phyloP scores from a whole-genome alignment of 768 basidiomycete species.

The Hericium coralloides region DNA sequence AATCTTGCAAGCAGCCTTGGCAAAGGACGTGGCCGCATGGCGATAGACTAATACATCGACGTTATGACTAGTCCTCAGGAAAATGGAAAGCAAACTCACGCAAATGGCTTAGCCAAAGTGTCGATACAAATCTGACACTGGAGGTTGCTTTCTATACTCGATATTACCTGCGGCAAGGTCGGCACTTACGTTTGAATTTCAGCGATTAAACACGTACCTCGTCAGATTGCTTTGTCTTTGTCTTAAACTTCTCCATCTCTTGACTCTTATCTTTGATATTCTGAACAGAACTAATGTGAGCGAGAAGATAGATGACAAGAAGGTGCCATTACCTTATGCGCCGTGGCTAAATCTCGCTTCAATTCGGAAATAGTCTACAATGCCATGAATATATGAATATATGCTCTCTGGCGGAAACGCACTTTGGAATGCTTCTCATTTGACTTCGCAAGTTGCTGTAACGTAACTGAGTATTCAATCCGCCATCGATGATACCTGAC shows the following conservation, averaged over 20 bases:
- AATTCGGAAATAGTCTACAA: constrained; percentile 45
- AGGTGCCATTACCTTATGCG: constrained; percentile 26
- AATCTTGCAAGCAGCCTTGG: constrained; percentile 60
- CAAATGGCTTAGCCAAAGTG: constrained; percentile 51
- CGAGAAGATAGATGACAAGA: neutral
- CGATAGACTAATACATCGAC: constrained; percentile 36
- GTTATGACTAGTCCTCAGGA: no score
- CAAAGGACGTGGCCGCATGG: constrained; percentile 81
- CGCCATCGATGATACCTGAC: constrained; percentile 1
- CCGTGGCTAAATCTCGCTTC: constrained; percentile 31
- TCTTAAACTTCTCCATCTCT: constrained; percentile 34
- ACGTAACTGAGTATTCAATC: constrained; percentile 2
- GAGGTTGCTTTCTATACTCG: constrained; percentile 46
- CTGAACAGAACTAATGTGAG: constrained; percentile 24
- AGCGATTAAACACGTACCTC: constrained; percentile 34
- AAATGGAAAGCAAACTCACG: constrained; percentile 34
- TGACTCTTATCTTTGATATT: constrained; percentile 32
- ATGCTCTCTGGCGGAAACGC: neutral
- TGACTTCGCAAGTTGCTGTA: constrained; percentile 35
- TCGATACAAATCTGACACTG: constrained; percentile 80
- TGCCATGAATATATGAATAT: neutral
- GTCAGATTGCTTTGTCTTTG: constrained; percentile 41
- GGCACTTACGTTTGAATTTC: neutral
- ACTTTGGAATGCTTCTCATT: constrained; percentile 54
- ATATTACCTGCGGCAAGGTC: constrained; percentile 33